These are phyloP conservation scores for Rhizophora mangle DNA, from an alignment of 345 rosid species.

Conservation along the genomic window DNA sequence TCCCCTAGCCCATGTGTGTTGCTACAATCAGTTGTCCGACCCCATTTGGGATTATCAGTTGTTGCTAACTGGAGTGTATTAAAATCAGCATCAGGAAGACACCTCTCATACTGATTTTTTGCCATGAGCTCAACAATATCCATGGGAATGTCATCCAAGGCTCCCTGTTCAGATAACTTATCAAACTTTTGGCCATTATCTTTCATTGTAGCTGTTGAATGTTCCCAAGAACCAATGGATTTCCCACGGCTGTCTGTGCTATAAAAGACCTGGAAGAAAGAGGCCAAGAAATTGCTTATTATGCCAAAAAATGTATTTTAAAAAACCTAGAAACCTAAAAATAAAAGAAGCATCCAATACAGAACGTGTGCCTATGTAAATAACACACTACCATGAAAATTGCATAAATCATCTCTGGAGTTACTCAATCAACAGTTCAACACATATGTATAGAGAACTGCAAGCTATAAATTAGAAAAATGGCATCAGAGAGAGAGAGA, in stretches of 20 bases:
- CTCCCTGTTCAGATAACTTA: slow-evolving; percentile 47
- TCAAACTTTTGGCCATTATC: slow-evolving; percentile 34
- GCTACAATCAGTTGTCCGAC: slow-evolving; percentile 42
- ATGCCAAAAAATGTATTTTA: slow-evolving; percentile 3
- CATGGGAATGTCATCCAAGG: slow-evolving; percentile 81
- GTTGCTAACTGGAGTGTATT: slow-evolving; percentile 41
- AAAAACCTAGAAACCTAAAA: slow-evolving; percentile 3
- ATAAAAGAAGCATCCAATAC: background rate
- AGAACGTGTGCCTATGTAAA: background rate
- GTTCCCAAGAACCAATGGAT: slow-evolving; percentile 35
- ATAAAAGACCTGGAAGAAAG: slow-evolving; percentile 51
- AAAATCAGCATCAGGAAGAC: slow-evolving; percentile 62
- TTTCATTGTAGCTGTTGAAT: slow-evolving; percentile 22
- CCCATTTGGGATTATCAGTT: slow-evolving; percentile 24
- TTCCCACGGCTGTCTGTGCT: slow-evolving; percentile 43
- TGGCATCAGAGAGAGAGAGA: background rate
- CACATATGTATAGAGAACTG: background rate
- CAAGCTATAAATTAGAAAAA: background rate
- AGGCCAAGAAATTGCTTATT: slow-evolving; percentile 3
- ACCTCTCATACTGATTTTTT: slow-evolving; percentile 78
- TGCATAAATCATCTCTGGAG: background rate
- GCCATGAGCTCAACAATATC: slow-evolving; percentile 96
- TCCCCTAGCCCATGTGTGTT: slow-evolving; percentile 37
- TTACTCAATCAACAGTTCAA: background rate
- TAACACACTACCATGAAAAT: background rate